A percentile compares a stretch with the other conserved stretches of the same genome.
These are phyloP conservation scores for Oidium heveae DNA, from an alignment of 2,329 filamentous ascomycete genomes.

Conservation along the genomic window DNA sequence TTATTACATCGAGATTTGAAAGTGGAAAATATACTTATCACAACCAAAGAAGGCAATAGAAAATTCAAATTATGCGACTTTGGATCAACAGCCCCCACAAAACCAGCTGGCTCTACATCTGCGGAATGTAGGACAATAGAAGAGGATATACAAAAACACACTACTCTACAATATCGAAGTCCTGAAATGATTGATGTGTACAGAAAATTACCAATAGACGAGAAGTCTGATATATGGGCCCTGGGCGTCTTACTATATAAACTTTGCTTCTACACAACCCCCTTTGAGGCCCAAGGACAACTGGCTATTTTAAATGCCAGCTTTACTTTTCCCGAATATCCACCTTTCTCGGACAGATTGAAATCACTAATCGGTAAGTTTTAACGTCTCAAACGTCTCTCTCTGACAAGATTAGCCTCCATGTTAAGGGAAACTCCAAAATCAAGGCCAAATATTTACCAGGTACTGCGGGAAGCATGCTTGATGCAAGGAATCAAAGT, in stretches of 20 bases:
- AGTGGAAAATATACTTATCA: conserved; percentile 89
- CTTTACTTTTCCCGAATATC: conserved; percentile 75
- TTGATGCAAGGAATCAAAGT: conserved; percentile 68
- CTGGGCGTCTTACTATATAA: conserved; percentile 90
- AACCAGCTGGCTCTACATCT: conserved; percentile 62
- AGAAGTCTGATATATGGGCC: conserved; percentile 96
- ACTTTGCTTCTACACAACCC: conserved; percentile 95
- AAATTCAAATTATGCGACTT: conserved; percentile 97
- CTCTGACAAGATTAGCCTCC: conserved; percentile 28
- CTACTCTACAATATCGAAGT: conserved; percentile 88
- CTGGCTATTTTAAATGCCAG: conserved; percentile 91
- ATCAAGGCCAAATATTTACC: conserved; percentile 71
- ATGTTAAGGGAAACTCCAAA: conserved; percentile 71
- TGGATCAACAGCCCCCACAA: conserved; percentile 66
- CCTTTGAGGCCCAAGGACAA: conserved; percentile 92
- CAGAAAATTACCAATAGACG: conserved; percentile 82
- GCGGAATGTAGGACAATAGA: conserved; percentile 80
- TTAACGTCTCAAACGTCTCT: background rate
- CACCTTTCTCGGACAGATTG: conserved; percentile 66
- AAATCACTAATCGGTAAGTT: conserved; percentile 68
- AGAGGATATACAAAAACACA: conserved; percentile 91
- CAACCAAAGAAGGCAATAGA: conserved; percentile 30
- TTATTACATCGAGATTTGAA: conserved; percentile 86
- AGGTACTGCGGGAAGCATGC: conserved; percentile 69
- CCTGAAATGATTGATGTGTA: conserved; percentile 99